These are phyloP conservation scores for Acacia acuminata DNA, from an alignment of 306 rosid species.

Conservation along the genomic window DNA sequence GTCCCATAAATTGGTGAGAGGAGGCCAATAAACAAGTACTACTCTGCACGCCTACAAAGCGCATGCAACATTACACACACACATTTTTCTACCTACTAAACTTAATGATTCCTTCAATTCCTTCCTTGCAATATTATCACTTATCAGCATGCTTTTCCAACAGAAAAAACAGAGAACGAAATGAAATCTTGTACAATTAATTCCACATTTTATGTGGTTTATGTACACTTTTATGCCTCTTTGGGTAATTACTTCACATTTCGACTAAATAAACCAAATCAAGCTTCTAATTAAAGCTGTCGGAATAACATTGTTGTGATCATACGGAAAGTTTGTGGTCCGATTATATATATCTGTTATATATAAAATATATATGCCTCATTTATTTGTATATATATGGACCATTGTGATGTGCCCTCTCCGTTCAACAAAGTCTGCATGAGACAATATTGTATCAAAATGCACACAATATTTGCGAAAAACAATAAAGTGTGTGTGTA, in stretches of 20 bases:
- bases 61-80: slow-evolving; percentile 24
- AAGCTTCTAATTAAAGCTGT: neutral
- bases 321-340: neutral
- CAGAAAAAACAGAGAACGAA: too few species aligned
- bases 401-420: neutral
- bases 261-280: neutral
- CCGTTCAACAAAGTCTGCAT: neutral
- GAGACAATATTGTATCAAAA: neutral
- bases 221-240: neutral
- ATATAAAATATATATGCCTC: neutral
- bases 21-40: slow-evolving; percentile 15
- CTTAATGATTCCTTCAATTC: neutral
- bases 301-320: neutral
- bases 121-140: too few species aligned
- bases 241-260: neutral
- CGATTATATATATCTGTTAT: neutral
- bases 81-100: neutral
- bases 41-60: slow-evolving; percentile 43
- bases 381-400: neutral
- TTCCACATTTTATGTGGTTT: neutral
- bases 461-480: neutral
- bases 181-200: neutral
- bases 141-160: too few species aligned
- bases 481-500: neutral
- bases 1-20: slow-evolving; percentile 26